phyloP scores from a whole-genome alignment of 352 stramenopile species.

The Phytophthora pistaciae region DNA sequence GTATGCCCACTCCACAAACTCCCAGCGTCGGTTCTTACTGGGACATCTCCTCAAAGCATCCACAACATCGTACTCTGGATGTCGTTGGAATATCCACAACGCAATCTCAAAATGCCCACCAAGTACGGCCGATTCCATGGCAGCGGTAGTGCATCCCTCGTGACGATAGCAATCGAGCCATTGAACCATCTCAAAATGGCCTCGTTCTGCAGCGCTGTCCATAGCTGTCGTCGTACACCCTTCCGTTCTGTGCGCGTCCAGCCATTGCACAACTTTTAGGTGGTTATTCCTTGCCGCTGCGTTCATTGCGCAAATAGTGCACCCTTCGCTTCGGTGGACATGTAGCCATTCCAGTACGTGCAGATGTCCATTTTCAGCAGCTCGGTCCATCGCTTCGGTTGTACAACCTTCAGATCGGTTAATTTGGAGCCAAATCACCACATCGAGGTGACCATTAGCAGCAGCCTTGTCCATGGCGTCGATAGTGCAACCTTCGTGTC shows the following conservation, averaged over 20 bases:
- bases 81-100: too few species aligned
- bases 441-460: constrained; percentile 1
- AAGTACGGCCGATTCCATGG: neutral
- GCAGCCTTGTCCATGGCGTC: constrained; percentile 13
- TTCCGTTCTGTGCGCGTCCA: constrained; percentile 7
- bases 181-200: constrained; percentile 12
- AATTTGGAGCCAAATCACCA: constrained; percentile 18
- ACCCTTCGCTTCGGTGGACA: constrained; percentile 2
- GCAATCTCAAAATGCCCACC: too few species aligned
- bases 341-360: constrained; percentile 21
- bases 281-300: constrained; percentile 7
- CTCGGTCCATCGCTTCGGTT: constrained; percentile 9
- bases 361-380: constrained; percentile 7
- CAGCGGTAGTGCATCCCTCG: constrained; percentile 10
- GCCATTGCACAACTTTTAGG: constrained; percentile 5
- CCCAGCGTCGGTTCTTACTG: too few species aligned
- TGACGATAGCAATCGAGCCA: constrained; percentile 1
- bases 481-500: constrained; percentile 11
- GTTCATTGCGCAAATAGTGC: constrained; percentile 8
- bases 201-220: constrained; percentile 4
- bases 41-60: too few species aligned
- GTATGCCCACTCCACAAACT: too few species aligned
- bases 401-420: constrained; percentile 16
- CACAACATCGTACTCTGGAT: too few species aligned
- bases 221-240: constrained; percentile 10